Percentiles rank a stretch among this genome's conserved stretches.
Evolutionary conservation across 805 yeast genomes (phyloP).

Genomic region (Candida lessepsii): DNA sequence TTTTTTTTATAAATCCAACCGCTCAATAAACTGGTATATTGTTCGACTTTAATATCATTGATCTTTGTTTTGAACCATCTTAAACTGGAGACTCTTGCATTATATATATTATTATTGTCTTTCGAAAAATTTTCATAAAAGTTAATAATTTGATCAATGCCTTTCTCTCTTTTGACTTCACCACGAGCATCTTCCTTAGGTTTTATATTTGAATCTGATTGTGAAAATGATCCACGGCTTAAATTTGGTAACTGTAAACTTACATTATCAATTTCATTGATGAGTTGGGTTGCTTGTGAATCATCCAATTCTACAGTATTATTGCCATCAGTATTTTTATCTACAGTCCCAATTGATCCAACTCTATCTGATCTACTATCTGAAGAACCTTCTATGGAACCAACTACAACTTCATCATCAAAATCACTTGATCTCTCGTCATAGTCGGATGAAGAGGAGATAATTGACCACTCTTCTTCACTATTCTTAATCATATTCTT

Average conservation of each 20-base stretch:
- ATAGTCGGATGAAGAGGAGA: slow-evolving; percentile 41
- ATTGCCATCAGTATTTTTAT: background rate
- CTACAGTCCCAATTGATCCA: slow-evolving; percentile 1
- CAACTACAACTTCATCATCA: slow-evolving; percentile 5
- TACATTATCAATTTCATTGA: slow-evolving; percentile 11
- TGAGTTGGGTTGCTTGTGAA: slow-evolving; percentile 8
- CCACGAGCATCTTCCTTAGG: background rate
- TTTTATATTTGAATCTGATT: background rate
- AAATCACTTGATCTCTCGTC: slow-evolving; percentile 27
- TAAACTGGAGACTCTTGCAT: background rate
- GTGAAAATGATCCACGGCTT: background rate
- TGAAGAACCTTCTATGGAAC: background rate
- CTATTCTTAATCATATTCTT: slow-evolving; percentile 12
- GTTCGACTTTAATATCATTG: background rate
- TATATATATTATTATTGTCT: slow-evolving; percentile 4
- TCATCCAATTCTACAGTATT: slow-evolving; percentile 2
- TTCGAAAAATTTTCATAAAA: slow-evolving; percentile 25
- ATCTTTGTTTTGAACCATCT: slow-evolving; percentile 1
- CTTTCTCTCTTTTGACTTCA: slow-evolving; percentile 3
- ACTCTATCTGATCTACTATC: background rate
- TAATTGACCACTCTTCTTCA: slow-evolving; percentile 47
- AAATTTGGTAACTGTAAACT: slow-evolving; percentile 18
- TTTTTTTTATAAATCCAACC: slow-evolving; percentile 12
- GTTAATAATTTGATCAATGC: slow-evolving; percentile 16
- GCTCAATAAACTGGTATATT: background rate